Base-by-base conservation (phyloP, 768 basidiomycete genomes). In the Pleurotus giganteus region DNA sequence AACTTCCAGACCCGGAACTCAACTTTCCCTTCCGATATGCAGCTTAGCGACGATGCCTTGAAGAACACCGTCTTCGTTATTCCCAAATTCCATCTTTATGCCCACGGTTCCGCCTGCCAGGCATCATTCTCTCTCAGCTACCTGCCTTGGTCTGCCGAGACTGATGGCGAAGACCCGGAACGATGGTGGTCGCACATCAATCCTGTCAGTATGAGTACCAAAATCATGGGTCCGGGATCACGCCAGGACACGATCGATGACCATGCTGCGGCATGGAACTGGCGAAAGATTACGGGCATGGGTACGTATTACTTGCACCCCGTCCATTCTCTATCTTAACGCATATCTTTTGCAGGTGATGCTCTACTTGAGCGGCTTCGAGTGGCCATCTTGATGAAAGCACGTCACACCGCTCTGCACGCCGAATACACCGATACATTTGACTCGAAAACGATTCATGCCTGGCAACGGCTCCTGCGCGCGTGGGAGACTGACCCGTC, bases 221-320 rank as follows among this genome's bases (percentile, higher is more conserved):
- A 60, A 8, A 66, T 73, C 21, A 74, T 73, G 71, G 68, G 66
- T 1, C 53, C 49, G 27, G 58, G 56, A 0, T 39, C 57, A 4
- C 57, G 63, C 0, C 37, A 55, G 1, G 65, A 68, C 34, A 68
- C 64, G 0, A 34, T 75, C 2, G 65, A 74, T 47, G 70, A 73
- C 17, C 60, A 64, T 1, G 63, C 63, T 31, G 56, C 42, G 19
- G 61, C 62, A 27, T 57, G 55, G 45, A 69, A 76, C 47, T 59
- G 60, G 53, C 6, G 54, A 28, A 62, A 62, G 49, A 47, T 61
- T 24, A 24, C 23, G 11, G n/a, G 34, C 4, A 44, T 58, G 9
- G 58, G 58, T 58, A 36, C n/a, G 47, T 47, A 34, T 31, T 11
- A 15, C 23, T 7, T 24, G n/a, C 23, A 26, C 50, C 3, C 8